phyloP scores from a whole-genome alignment of 805 yeast genomes.

The Cyberlindnera xishuangbannaensis region DNA sequence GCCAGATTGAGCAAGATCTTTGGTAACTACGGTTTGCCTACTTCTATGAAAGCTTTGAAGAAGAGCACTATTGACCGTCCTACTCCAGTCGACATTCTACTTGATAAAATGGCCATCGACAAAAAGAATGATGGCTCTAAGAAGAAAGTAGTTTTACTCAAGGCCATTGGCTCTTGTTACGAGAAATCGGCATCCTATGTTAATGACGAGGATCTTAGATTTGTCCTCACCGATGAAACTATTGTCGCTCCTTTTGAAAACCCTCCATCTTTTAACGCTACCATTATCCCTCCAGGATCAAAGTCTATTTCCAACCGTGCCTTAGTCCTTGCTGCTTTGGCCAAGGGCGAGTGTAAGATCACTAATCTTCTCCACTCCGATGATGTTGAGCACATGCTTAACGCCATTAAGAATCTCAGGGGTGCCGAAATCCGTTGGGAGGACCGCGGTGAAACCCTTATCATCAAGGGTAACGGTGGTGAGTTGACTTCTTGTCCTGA shows the following conservation, averaged over 20 bases:
- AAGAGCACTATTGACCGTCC: conserved; percentile 60
- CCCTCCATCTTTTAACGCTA: conserved; percentile 26
- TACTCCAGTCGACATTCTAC: conserved; percentile 69
- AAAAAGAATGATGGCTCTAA: conserved; percentile 93
- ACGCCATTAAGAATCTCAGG: conserved; percentile 70
- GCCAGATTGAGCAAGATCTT: conserved; percentile 82
- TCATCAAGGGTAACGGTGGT: conserved; percentile 84
- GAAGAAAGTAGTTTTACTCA: conserved; percentile 80
- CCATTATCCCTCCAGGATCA: conserved; percentile 88
- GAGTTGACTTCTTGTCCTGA: conserved; percentile 54
- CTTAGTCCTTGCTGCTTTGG: conserved; percentile 84
- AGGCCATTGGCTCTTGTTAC: conserved; percentile 81
- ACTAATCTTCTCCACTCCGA: conserved; percentile 90
- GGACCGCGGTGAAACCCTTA: conserved; percentile 84
- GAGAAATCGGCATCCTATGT: conserved; percentile 86
- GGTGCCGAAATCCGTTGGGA: conserved; percentile 83
- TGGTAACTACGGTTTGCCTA: conserved; percentile 81
- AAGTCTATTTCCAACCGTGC: conserved; percentile 97
- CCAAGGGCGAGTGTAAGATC: conserved; percentile 76
- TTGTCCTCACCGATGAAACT: conserved; percentile 78
- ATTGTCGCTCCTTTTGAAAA: conserved; percentile 53
- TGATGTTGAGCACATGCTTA: conserved; percentile 91
- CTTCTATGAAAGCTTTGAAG: conserved; percentile 60
- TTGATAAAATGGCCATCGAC: conserved; percentile 89
- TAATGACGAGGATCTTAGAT: conserved; percentile 70